Evolutionary conservation across 371 early-diverging fungal genomes (phyloP).

Genomic region (Circinella umbellata): DNA sequence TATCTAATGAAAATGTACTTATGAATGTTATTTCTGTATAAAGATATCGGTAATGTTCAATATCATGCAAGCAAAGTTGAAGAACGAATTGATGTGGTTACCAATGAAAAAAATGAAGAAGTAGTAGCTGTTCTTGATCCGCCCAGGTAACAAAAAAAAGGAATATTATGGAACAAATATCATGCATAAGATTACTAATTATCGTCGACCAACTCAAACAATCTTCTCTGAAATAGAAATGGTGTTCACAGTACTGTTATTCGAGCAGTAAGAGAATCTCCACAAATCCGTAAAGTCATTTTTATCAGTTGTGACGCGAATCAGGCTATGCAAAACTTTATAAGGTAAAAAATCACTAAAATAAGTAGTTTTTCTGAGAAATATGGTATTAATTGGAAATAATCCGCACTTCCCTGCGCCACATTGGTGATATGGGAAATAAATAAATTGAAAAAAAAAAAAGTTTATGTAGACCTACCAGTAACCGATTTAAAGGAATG

Average conservation of each 20-base stretch:
- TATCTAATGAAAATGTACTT: not conserved
- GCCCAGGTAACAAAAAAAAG: slow-evolving; percentile 56
- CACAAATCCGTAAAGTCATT: slow-evolving; percentile 63
- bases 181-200: too few relatives aligned
- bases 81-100: slow-evolving; percentile 58
- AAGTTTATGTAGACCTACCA: slow-evolving; percentile 63
- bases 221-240: slow-evolving; percentile 26
- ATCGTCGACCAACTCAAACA: too few relatives aligned
- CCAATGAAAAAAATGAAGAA: slow-evolving; percentile 38
- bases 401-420: too few relatives aligned
- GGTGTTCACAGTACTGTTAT: slow-evolving; percentile 75
- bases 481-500: slow-evolving; percentile 58
- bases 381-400: too few relatives aligned
- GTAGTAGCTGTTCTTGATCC: slow-evolving; percentile 80
- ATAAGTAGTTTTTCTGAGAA: too few relatives aligned
- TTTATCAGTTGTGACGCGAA: slow-evolving; percentile 80
- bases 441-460: not conserved
- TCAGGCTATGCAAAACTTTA: slow-evolving; percentile 68
- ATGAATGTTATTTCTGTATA: not conserved
- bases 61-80: slow-evolving; percentile 73
- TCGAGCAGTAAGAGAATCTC: slow-evolving; percentile 63
- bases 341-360: slow-evolving; percentile 52
- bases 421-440: too few relatives aligned
- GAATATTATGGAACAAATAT: too few relatives aligned
- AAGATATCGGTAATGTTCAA: slow-evolving; percentile 56